phyloP scores from a whole-genome alignment of 202 grass and related monocot genomes.

The Carex arenaria region DNA sequence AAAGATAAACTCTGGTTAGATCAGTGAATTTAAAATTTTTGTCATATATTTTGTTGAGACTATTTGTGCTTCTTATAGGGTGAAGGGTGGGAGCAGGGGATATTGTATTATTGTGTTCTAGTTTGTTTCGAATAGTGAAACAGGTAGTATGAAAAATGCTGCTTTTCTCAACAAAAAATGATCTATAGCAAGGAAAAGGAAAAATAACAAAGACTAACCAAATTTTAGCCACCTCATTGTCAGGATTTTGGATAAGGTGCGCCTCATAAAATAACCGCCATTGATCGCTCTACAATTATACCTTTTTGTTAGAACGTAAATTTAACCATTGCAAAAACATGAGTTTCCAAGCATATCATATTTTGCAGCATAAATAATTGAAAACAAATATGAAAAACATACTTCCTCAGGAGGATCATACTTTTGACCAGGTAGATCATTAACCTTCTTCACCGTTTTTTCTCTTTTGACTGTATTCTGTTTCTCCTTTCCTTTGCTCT shows the following conservation, averaged over 20 bases:
- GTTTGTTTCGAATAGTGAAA: neutral
- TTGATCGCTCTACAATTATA: constrained; percentile 64
- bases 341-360: neutral
- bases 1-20: neutral
- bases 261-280: constrained; percentile 93
- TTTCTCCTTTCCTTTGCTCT: constrained; percentile 12
- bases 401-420: constrained; percentile 87
- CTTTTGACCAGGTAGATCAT: constrained; percentile 88
- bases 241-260: constrained; percentile 65
- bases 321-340: neutral
- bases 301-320: neutral
- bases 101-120: no score
- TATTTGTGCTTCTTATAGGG: no score
- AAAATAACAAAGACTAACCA: constrained; percentile 44
- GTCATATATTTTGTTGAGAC: no score
- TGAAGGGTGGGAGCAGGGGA: no score
- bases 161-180: neutral
- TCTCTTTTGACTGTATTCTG: constrained; percentile 43
- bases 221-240: constrained; percentile 71
- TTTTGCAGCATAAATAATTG: neutral
- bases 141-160: neutral
- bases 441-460: constrained; percentile 45
- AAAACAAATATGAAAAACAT: constrained; percentile 32
- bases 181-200: neutral
- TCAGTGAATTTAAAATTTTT: no score